Base-by-base conservation (phyloP, 2,329 filamentous ascomycete genomes). In the Botrytis squamosa region DNA sequence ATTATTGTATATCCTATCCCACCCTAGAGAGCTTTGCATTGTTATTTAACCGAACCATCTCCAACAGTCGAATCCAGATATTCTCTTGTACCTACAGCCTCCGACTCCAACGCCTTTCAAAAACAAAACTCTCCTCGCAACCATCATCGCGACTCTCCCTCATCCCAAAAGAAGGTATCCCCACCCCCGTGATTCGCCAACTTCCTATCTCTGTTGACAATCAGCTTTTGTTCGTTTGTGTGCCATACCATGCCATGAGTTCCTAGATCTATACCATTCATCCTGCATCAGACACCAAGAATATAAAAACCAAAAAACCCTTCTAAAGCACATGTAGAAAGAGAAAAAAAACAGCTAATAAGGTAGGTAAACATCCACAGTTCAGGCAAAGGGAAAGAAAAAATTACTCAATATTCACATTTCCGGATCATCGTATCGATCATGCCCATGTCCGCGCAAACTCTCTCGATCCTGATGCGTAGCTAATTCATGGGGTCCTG, bases 351-450 rank as follows among this genome's bases (percentile, higher is more conserved):
- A 20, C 9, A 22, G 29, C 42, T 20, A 9, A 6, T 20, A 63
- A 14, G 4, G 9, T 70, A 12, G 49, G 65, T 40, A 33, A 33
- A 62, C 33, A 46, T 40, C 52, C 52, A 60, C 25, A 40, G 36
- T 49, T 67, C 22, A 40, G 33, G 12, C 3, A n/a, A n/a, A 67
- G 22, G 36, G n/a, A 70, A 36, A 40, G 29, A 65, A 71, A 25
- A 71, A 52, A 49, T 64, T 38, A 64, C 46, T 71, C 60, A 46
- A 40, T 71, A 65, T 71, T 71, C 69, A 65, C 59, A 71, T 65
- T 71, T 71, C 57, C 59, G 59, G 59, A 40, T 71, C 59, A 22
- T 71, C 59, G 9, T 71, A 65, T 65, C 60, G 69, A 12, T 65
- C 59, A 68, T 55, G 42, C 4, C 25, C 33, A 71, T 44, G n/a